phyloP scores from a whole-genome alignment of 192 early-diverging fungal genomes.

The Chytriomyces confervae region DNA sequence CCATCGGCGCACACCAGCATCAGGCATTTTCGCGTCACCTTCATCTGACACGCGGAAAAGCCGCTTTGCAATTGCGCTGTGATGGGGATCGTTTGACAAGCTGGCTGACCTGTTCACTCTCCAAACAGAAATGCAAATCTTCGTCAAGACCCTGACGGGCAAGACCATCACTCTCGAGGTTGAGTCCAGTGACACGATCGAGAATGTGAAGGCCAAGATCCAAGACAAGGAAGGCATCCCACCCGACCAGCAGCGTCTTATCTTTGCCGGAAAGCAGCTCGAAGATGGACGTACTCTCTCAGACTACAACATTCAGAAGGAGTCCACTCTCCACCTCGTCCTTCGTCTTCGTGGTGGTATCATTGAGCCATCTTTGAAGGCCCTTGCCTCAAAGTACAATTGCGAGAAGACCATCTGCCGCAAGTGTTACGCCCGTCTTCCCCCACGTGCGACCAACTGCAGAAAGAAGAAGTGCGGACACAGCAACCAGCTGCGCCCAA shows the following conservation, averaged over 20 bases:
- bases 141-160: constrained; percentile 91
- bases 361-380: constrained; percentile 98
- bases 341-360: constrained; percentile 96
- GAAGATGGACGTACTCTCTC: constrained; percentile 97
- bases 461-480: constrained; percentile 99
- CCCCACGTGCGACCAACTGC: constrained; percentile 99
- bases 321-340: constrained; percentile 96
- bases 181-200: constrained; percentile 88
- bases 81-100: neutral
- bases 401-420: constrained; percentile 99
- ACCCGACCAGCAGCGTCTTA: constrained; percentile 98
- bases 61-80: neutral
- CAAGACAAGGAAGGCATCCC: constrained; percentile 98
- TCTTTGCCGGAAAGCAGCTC: constrained; percentile 99
- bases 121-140: constrained; percentile 67
- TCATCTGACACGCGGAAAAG: neutral
- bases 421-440: constrained; percentile 98
- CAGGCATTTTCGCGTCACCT: neutral
- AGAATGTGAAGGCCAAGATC: constrained; percentile 92
- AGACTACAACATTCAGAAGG: constrained; percentile 99
- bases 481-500: constrained; percentile 96
- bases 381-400: constrained; percentile 98
- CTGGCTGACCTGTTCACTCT: neutral
- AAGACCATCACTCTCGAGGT: constrained; percentile 97
- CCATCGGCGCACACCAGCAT: neutral